Evolutionary conservation across 164 flowering plant genomes (phyloP).

Genomic region (Vitis rotundifolia): DNA sequence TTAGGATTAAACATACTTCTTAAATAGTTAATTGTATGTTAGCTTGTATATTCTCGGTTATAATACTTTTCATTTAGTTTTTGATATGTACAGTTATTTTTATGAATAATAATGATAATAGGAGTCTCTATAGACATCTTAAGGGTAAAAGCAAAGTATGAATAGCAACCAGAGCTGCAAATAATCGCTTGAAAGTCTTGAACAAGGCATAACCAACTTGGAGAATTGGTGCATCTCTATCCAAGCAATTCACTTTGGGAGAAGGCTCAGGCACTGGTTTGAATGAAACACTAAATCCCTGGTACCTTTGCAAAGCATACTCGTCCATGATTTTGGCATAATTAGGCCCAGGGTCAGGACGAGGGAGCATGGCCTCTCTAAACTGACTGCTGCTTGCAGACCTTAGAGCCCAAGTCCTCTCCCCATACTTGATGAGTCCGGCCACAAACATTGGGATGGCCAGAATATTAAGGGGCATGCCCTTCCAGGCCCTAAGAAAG

Average conservation of each 20-base stretch:
- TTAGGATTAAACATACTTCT: too few species aligned
- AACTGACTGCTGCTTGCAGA: constrained; percentile 16
- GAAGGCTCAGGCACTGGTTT: not conserved
- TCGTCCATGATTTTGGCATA: constrained; percentile 22
- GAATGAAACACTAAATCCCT: not conserved
- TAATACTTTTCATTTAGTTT: too few species aligned
- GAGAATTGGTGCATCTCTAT: not conserved
- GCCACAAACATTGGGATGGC: constrained; percentile 9
- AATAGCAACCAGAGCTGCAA: too few species aligned
- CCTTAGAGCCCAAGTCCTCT: constrained; percentile 15
- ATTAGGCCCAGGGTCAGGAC: constrained; percentile 22
- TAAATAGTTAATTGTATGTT: too few species aligned
- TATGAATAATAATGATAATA: too few species aligned
- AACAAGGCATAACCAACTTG: constrained; percentile 11
- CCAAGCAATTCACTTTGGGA: not conserved
- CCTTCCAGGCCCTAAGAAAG: too few species aligned
- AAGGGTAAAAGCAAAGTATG: too few species aligned
- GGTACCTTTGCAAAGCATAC: not conserved
- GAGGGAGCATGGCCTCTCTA: constrained; percentile 7
- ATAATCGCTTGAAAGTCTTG: constrained; percentile 16
- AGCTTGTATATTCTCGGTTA: too few species aligned
- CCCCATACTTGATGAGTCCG: constrained; percentile 20
- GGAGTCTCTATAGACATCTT: too few species aligned
- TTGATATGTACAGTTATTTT: too few species aligned
- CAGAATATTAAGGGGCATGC: too few species aligned